Conservation (phyloP, 2,329 filamentous ascomycete genomes). For the Canariomyces notabilis region DNA sequence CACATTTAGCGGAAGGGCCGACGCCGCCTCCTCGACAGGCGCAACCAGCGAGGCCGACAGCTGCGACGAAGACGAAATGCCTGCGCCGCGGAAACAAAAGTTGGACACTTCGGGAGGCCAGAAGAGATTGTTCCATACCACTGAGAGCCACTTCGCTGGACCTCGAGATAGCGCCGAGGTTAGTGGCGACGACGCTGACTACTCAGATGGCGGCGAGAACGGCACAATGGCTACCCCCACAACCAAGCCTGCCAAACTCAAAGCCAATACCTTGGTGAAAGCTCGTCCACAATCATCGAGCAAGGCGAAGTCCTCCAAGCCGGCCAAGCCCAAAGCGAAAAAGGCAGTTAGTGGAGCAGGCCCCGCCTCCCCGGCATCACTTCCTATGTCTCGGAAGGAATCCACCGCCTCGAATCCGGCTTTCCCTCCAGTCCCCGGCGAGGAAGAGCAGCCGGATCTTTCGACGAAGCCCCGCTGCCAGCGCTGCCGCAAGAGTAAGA, state of each 20-base stretch:
- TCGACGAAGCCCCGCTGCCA: conserved; percentile 97
- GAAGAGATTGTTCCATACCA: conserved; percentile 47
- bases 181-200: conserved; percentile 58
- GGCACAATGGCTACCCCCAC: conserved; percentile 37
- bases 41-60: conserved; percentile 75
- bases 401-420: conserved; percentile 58
- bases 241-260: conserved; percentile 36
- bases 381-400: conserved; percentile 70
- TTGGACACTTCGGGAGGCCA: conserved; percentile 40
- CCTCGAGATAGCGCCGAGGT: conserved; percentile 34
- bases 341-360: conserved; percentile 40
- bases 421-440: conserved; percentile 55
- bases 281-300: conserved; percentile 36
- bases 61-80: conserved; percentile 59
- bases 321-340: conserved; percentile 46
- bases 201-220: conserved; percentile 41
- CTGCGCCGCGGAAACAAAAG: conserved; percentile 55
- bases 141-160: conserved; percentile 48
- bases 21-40: conserved; percentile 76
- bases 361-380: conserved; percentile 59
- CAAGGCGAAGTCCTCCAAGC: conserved; percentile 40
- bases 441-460: conserved; percentile 87
- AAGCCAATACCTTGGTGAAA: conserved; percentile 34
- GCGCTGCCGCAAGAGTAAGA: conserved; percentile 98
- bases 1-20: conserved; percentile 84